Evolutionary conservation across 129 eudicot species (phyloP).

Genomic region (Flaveria ramosissima): DNA sequence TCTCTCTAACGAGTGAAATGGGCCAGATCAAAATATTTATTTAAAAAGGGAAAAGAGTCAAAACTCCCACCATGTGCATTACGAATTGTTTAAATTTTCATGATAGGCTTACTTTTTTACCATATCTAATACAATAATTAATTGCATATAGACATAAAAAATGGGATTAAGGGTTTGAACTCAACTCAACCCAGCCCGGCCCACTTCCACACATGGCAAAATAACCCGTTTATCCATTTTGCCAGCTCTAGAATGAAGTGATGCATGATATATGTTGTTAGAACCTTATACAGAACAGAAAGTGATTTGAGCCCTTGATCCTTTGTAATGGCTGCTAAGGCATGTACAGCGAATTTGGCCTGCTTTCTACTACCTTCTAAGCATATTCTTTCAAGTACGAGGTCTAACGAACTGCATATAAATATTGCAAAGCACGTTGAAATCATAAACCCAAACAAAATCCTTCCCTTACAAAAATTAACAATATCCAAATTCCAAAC

Average conservation of each 20-base stretch:
- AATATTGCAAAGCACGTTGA: not conserved
- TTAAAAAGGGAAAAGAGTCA: not conserved
- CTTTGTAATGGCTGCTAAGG: slow-evolving; percentile 87
- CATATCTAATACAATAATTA: not conserved
- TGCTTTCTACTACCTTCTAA: slow-evolving; percentile 90
- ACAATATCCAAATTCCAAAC: slow-evolving; percentile 35
- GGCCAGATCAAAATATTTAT: not conserved
- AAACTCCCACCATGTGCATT: not conserved
- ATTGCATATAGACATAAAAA: not conserved
- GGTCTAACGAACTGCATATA: slow-evolving; percentile 79
- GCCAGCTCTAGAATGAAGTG: slow-evolving; percentile 3
- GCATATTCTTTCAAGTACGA: slow-evolving; percentile 88
- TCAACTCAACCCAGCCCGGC: not conserved
- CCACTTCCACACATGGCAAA: not conserved
- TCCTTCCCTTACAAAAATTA: not conserved
- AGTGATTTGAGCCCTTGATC: slow-evolving; percentile 95
- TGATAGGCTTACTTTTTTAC: not conserved
- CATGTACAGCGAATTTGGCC: slow-evolving; percentile 96
- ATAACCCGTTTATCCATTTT: not conserved
- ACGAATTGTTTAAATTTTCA: not conserved
- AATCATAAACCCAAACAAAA: not conserved
- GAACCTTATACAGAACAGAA: slow-evolving; percentile 94
- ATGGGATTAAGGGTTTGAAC: not conserved
- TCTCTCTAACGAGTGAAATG: not conserved
- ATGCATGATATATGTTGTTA: not conserved